Base-by-base conservation (phyloP, 768 basidiomycete genomes). In the Boletus pseudopeckii region DNA sequence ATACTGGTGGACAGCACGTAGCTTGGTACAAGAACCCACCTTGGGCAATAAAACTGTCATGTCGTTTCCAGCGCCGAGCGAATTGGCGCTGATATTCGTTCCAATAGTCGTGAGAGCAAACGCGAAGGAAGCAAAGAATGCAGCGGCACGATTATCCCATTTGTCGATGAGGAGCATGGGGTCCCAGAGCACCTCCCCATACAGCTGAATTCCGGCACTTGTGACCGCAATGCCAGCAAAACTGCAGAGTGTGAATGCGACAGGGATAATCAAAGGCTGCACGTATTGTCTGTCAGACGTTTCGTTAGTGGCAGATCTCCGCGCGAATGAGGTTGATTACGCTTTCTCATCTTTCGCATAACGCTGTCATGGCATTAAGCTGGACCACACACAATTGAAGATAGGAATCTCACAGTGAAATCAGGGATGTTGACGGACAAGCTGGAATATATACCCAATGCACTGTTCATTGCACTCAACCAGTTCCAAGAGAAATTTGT, bases 151-250 rank as follows among this genome's bases (percentile, higher is more conserved):
- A 68, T 90, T 93, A 60, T 88, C 81, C 91, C 91, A 94, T 33
- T 75, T 76, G 66, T 88, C 82, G 61, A 92, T 87, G 57, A 93
- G 80, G 49, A 72, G 72, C 4, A 88, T 76, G 0, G 90, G 91
- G 63, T 93, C 86, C 92, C 64, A 65, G 15, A 65, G 59, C 14
- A 65, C 56, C 22, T 65, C 64, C 42, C 62, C 92, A 87, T 60
- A 80, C 61, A 61, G 75, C 70, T 45, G 72, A 62, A 85, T 76
- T 8, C 86, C 89, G 0, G 90, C 87, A 10, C 83, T 84, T 1
- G 92, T 90, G 18, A 91, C 87, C 6, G 86, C 84, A 55, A 94
- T 85, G 20, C 92, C 92, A 46, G 85, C 75, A 68, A 92, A 92
- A 26, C 85, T 85, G 50, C 82, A 81, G 32, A 91, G 71, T 2